A percentile compares a stretch with the other conserved stretches of the same genome.
Conservation (phyloP, 2,329 filamentous ascomycete species). For the Berkeleyomyces rouxiae region DNA sequence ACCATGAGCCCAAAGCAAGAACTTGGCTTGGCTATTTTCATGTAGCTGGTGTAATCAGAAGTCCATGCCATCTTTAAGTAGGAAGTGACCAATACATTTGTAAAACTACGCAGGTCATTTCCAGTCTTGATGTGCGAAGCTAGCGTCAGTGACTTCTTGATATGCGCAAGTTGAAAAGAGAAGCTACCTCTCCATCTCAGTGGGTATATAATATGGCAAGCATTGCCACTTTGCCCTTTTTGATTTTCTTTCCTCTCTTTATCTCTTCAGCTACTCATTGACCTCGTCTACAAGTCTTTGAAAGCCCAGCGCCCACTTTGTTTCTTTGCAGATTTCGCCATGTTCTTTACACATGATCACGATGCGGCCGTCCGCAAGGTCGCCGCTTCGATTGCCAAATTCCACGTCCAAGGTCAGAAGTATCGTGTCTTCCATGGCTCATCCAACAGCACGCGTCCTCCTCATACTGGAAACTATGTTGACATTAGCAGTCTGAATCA, state of each 20-base stretch:
- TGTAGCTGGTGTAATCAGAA: no score
- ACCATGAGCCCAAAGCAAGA: no score
- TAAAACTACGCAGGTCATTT: neutral
- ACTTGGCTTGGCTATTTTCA: no score
- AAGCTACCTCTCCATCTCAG: neutral
- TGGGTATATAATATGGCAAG: neutral
- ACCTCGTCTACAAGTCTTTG: neutral
- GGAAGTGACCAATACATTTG: no score
- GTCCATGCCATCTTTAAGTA: no score
- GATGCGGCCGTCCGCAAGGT: constrained; percentile 27
- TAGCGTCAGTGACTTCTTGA: neutral
- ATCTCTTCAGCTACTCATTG: neutral
- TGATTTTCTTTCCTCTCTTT: constrained; percentile 12
- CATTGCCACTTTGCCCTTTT: constrained; percentile 5
- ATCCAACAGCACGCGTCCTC: constrained; percentile 55
- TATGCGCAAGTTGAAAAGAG: neutral
- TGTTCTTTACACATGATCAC: constrained; percentile 22
- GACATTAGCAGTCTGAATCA: constrained; percentile 49
- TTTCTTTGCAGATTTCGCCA: neutral
- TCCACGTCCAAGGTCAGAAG: constrained; percentile 29
- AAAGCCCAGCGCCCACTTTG: no score
- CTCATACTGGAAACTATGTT: constrained; percentile 37
- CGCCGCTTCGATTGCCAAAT: constrained; percentile 27
- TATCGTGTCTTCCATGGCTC: constrained; percentile 66
- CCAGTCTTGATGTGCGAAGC: neutral